A percentile compares a stretch with the other conserved stretches of the same genome.
phyloP scores from a whole-genome alignment of 106 monocot genomes.

The Amphibolis antarctica region DNA sequence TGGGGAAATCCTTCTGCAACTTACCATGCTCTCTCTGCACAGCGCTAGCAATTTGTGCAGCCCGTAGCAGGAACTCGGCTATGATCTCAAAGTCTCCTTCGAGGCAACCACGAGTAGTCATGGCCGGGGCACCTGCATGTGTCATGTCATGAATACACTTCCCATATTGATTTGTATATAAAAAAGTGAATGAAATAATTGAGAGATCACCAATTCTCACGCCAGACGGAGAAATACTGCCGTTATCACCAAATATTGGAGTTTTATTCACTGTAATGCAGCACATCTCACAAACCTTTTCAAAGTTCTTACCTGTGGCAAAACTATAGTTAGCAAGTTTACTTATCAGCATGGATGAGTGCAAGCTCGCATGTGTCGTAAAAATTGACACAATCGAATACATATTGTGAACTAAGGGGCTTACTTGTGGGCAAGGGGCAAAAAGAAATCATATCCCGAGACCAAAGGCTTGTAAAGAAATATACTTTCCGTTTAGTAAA shows the following conservation, averaged over 20 bases:
- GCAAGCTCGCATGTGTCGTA: background rate
- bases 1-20: slow-evolving; percentile 35
- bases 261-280: slow-evolving; percentile 76
- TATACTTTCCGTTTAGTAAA: too few species aligned
- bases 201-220: slow-evolving; percentile 76
- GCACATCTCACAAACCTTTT: slow-evolving; percentile 86
- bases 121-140: slow-evolving; percentile 56
- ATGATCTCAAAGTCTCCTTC: slow-evolving; percentile 53
- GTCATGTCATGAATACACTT: too few species aligned
- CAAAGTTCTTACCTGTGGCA: slow-evolving; percentile 44
- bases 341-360: background rate
- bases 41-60: slow-evolving; percentile 33
- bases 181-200: too few species aligned
- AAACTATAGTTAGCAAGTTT: too few species aligned
- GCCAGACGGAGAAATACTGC: slow-evolving; percentile 66
- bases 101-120: slow-evolving; percentile 55
- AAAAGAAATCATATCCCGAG: too few species aligned
- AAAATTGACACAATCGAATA: too few species aligned
- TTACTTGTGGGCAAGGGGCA: too few species aligned
- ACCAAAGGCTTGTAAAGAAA: too few species aligned
- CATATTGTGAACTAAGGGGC: too few species aligned
- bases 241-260: slow-evolving; percentile 77
- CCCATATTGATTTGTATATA: too few species aligned
- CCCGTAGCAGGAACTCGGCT: slow-evolving; percentile 44
- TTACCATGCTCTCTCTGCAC: slow-evolving; percentile 55